Evolutionary conservation across 192 early-diverging fungal genomes (phyloP).

Genomic region (Phycomyces blakesleeanus): DNA sequence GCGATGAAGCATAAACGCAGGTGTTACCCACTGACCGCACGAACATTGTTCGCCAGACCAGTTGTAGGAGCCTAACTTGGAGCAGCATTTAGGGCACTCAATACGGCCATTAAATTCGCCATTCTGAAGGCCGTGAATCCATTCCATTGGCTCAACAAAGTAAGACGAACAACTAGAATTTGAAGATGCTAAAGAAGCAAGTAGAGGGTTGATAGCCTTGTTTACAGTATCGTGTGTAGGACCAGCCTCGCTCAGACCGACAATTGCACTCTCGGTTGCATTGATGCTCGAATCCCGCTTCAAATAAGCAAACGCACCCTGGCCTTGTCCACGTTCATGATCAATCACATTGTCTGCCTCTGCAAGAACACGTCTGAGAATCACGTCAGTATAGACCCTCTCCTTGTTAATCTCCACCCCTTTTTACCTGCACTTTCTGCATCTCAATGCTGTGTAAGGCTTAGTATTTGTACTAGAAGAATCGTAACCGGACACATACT

Average conservation of each 20-base stretch:
- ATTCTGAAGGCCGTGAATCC: slow-evolving; percentile 64
- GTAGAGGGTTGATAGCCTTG: slow-evolving; percentile 21
- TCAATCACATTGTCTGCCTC: slow-evolving; percentile 60
- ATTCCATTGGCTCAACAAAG: slow-evolving; percentile 83
- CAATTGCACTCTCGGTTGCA: slow-evolving; percentile 24
- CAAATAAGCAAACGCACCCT: slow-evolving; percentile 67
- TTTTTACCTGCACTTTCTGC: slow-evolving; percentile 55
- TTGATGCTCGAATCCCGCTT: slow-evolving; percentile 59
- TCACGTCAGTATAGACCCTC: no score
- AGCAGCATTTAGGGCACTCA: slow-evolving; percentile 72
- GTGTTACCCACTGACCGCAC: slow-evolving; percentile 78
- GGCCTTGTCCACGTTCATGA: slow-evolving; percentile 68
- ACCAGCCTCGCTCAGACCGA: not conserved
- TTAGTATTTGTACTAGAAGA: slow-evolving; percentile 4
- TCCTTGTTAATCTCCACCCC: no score
- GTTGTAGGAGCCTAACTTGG: slow-evolving; percentile 76
- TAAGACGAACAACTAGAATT: slow-evolving; percentile 61
- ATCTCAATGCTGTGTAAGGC: slow-evolving; percentile 34
- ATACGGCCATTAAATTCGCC: slow-evolving; percentile 65
- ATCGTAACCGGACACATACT: slow-evolving; percentile 15
- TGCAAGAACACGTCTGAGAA: slow-evolving; percentile 52
- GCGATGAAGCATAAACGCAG: slow-evolving; percentile 73
- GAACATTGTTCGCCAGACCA: slow-evolving; percentile 81
- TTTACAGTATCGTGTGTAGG: slow-evolving; percentile 3
- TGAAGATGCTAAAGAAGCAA: slow-evolving; percentile 29